Evolutionary conservation across 2,329 filamentous ascomycete species (phyloP), one percentile per base, ranked within the genome.

Genomic region (Beauveria scarabaeidicola): DNA sequence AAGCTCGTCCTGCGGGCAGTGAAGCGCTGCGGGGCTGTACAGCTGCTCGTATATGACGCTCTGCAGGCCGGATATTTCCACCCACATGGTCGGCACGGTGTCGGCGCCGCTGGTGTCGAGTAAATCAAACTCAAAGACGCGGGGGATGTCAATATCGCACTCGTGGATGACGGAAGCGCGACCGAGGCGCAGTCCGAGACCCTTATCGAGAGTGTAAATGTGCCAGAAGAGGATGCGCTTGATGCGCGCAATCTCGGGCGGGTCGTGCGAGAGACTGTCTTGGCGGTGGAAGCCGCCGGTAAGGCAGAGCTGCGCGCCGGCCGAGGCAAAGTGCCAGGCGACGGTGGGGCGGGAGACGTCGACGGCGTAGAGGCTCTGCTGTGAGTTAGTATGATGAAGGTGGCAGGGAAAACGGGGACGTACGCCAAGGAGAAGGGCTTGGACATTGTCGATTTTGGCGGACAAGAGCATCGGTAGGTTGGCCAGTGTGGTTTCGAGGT

Each of bases 261-360:
- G 63, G 52, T 75, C 72, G 41, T 70, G 64, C 13, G 69, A 69
- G 36, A 72, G 67, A 3, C 66, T 68, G 43, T 70, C 71, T 13
- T 68, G 66, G 53, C 81, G 78, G 66, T 87, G 85, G 61, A 83
- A 86, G 3, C 85, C 85, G 4, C 86, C 78, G 0, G 80, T 81
- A 64, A 85, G 82, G 63, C 83, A 86, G 56, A 88, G 74, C 55
- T 81, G 78, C 13, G 81, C 79, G 0, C 84, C 85, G 19, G 78
- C 78, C 7, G 79, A 81, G 25, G 79, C 80, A 19, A 88, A 72
- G n/a, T 83, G 80, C 80, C 84, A 86, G n/a, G 82, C 82, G 3
- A 88, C 75, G 0, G 82, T 83, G 1, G 84, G 82, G 43, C 83
- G 81, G 3, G 83, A 84, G 15, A 80, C 76, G 62, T 87, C 84